Conservation (phyloP, 805 yeast genomes). For the Ogataea ganodermae region DNA sequence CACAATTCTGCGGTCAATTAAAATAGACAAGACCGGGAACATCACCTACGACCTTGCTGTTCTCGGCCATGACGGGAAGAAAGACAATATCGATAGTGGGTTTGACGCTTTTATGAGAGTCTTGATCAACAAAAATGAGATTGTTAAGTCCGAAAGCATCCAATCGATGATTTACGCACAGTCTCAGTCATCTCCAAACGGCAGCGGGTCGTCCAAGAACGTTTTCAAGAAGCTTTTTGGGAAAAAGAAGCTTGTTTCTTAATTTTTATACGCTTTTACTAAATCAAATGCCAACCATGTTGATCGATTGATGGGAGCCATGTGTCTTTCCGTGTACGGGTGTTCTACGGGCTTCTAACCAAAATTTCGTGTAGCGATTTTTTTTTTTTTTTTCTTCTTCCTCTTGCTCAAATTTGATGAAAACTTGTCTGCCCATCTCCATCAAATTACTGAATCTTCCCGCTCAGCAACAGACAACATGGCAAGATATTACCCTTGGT, state of each 20-base stretch:
- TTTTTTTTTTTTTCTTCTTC: no score
- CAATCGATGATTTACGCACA: slow-evolving; percentile 18
- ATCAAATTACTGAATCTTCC: no score
- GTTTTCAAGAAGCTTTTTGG: slow-evolving; percentile 28
- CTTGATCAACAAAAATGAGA: slow-evolving; percentile 14
- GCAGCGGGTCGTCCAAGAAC: slow-evolving; percentile 15
- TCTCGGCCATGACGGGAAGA: slow-evolving; percentile 6
- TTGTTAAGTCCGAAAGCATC: slow-evolving; percentile 19
- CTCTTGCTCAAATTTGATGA: no score
- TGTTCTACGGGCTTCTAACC: no score
- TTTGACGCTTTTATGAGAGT: slow-evolving; percentile 18
- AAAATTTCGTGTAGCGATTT: no score
- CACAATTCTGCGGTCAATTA: slow-evolving; percentile 12
- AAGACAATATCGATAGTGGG: slow-evolving; percentile 4
- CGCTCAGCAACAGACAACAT: slow-evolving; percentile 32
- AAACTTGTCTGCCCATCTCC: no score
- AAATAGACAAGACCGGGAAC: slow-evolving; percentile 18
- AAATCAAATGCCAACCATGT: no score
- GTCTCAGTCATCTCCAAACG: slow-evolving; percentile 1
- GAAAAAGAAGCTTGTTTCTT: slow-evolving; percentile 8
- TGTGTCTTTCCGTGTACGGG: no score
- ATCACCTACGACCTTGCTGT: slow-evolving; percentile 21
- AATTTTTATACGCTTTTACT: no score
- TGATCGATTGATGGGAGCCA: no score
- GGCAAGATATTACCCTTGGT: slow-evolving; percentile 69